Base-by-base conservation (phyloP, 1,284 basidiomycete genomes). In the Trichosporon sp. region DNA sequence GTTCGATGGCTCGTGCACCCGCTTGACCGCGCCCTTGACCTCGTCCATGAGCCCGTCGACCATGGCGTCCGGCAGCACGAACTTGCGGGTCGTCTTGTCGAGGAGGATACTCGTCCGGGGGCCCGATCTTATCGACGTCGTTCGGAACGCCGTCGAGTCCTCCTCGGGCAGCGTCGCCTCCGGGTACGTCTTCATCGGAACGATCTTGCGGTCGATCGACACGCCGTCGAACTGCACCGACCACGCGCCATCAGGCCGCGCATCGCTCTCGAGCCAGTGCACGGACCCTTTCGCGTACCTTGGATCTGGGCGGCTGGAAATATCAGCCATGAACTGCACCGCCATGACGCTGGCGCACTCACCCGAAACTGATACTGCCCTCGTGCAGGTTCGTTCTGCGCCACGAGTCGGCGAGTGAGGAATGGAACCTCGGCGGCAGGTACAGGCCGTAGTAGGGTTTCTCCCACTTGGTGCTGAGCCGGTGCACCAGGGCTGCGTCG, bases 361-460 rank as follows among this genome's bases (percentile, higher is more conserved):
- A 60, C 56, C 56, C 56, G 56, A 60, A 60, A 23, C 56, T 32
- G 29, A 60, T 29, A 29, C 56, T 60, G 9, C 56, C 56, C 29
- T 31, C 18, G 8, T 29, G 27, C 27, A n/a, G 27, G 56, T n/a
- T 60, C 12, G 21, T 31, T 32, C 56, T 31, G 9, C 56, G 56
- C 56, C 56, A 60, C 56, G 56, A 60, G 18, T 60, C 27, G 18
- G 21, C 56, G 18, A 60, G 31, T 15, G 56, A 60, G 27, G 56
- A 60, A 32, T 31, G 56, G 29, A 25, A 60, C 7, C 15, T 13
- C 18, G 56, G 56, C 29, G 29, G 56, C 27, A 60, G 56, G 56
- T 60, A 60, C 56, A 60, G 56, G 27, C 56, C 56, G 56, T 60
- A 60, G 31, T 60, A 60, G 29, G 56, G 56, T n/a, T 60, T 60